Percentiles rank a stretch among this genome's conserved stretches.
Conservation (phyloP, 73 alveolate genomes). For the Tetrahymena borealis region DNA sequence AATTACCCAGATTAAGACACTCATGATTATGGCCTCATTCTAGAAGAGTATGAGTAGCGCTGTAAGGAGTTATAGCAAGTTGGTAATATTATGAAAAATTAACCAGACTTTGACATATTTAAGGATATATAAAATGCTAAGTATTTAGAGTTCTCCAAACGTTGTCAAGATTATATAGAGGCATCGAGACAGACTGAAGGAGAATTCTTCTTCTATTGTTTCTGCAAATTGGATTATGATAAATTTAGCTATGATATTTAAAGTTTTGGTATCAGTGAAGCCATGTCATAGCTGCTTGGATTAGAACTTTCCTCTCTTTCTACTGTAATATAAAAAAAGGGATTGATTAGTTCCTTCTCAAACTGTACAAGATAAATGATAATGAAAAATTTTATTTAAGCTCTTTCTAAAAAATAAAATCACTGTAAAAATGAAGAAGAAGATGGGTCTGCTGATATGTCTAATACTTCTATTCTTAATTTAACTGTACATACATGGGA, state of each 20-base stretch:
- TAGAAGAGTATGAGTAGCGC: background rate
- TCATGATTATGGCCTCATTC: background rate
- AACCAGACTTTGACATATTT: background rate
- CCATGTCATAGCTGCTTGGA: background rate
- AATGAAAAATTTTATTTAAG: background rate
- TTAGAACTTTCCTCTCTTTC: background rate
- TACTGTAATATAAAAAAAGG: background rate
- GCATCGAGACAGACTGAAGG: background rate
- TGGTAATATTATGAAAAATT: background rate
- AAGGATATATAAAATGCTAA: background rate
- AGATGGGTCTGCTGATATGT: background rate
- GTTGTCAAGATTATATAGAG: background rate
- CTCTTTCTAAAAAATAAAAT: background rate
- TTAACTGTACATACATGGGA: background rate
- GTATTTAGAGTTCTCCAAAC: background rate
- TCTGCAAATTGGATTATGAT: background rate
- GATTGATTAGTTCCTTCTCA: background rate
- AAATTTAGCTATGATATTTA: background rate
- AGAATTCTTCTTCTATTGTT: background rate
- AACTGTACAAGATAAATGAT: background rate
- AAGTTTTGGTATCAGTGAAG: background rate
- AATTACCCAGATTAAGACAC: background rate
- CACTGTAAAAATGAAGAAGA: background rate
- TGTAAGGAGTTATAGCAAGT: background rate
- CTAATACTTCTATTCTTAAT: background rate